Conservation (phyloP, 345 rosid genomes). For the Euphorbia tirucalli region DNA sequence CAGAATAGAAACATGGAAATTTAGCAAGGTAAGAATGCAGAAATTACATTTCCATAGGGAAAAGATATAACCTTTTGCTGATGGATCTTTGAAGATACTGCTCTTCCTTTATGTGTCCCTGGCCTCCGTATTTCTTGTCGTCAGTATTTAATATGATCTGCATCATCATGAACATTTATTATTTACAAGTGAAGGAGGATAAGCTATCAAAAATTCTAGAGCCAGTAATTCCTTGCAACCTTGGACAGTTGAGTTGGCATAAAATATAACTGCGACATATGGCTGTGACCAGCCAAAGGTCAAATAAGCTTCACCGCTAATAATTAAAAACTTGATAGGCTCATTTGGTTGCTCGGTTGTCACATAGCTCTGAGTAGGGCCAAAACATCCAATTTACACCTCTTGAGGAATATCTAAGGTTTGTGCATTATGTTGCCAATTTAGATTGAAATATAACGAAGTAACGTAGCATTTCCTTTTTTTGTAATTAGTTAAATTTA, state of each 20-base stretch:
- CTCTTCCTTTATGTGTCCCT: conserved; percentile 50
- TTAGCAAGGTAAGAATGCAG: conserved; percentile 14
- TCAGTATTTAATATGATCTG: conserved; percentile 80
- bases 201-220: background rate
- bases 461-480: no score
- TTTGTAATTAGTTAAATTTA: no score
- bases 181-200: background rate
- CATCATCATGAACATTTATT: conserved; percentile 7
- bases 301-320: background rate
- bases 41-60: background rate
- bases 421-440: background rate
- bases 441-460: no score
- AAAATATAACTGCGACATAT: background rate
- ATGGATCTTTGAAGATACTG: conserved; percentile 69
- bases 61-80: conserved; percentile 48
- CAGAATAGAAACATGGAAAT: conserved; percentile 7
- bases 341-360: background rate
- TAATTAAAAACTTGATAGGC: background rate
- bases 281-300: background rate
- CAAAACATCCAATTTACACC: background rate
- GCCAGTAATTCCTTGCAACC: background rate
- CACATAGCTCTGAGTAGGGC: background rate
- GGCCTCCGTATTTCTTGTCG: conserved; percentile 78
- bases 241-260: background rate
- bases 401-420: background rate